Evolutionary conservation across 306 rosid species (phyloP), one percentile per base, ranked within the genome.

Genomic region (Prunus salicina): DNA sequence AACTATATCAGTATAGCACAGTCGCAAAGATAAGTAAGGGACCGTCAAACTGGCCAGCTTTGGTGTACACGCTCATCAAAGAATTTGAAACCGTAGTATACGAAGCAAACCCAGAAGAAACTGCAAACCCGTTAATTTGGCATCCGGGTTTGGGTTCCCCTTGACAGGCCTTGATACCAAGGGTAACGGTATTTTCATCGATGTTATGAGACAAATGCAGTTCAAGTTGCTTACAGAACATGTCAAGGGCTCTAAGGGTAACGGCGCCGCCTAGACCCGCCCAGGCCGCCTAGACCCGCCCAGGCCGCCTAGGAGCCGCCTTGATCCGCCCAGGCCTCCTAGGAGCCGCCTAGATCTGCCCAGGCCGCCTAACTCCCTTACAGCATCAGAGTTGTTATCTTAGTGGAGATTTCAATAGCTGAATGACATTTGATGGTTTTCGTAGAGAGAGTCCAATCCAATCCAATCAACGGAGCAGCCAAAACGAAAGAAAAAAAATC

Each of bases 101-200:
- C 0, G 80, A 87, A 77, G 80, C 68, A 77, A 89, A 82, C 79
- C 92, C 93, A 2, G 84, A 87, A 16, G 83, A 76, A 19, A 89
- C 74, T 0, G 64, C 79, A 7, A 86, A 74, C 19, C 92, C 92
- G 47, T 93, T 93, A 47, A 88, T 72, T 84, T 88, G 93, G 74
- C 72, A 74, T 20, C 97, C 92, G 5, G 84, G 80, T 55, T 80
- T 81, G 0, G 70, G 77, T 73, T 88, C 80, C 27, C 93, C 82
- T 7, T 76, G 88, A 79, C 93, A 93, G 51, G 98, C 96, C 86
- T 93, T 93, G 69, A 89, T 87, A 56, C 92, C 89, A 61, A 89
- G 79, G 27, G 92, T 78, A 50, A 88, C 25, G 0, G 87, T 83
- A 6, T 82, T 88, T 72, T 89, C 88, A 52, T 91, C 90, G 0